Base-by-base conservation (phyloP, 331 rosid species). In the Acacia concinna region DNA sequence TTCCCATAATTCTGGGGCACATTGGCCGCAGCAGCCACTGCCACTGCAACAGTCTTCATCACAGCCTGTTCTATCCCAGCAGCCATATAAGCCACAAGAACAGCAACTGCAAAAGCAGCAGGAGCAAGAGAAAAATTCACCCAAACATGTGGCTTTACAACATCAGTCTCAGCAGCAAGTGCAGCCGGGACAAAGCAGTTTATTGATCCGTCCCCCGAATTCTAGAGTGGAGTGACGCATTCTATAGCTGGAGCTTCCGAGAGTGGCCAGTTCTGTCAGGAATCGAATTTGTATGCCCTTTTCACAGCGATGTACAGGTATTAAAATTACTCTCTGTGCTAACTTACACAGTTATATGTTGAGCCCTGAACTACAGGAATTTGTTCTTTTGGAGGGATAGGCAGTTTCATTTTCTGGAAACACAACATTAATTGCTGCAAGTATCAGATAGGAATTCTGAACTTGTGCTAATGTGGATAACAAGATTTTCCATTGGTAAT, bases 261-360 rank as follows among this genome's bases (percentile, higher is more conserved):
- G 51, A 86, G 77, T 81, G 65, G 82, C 82, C 14, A 63, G 86
- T 84, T 89, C 82, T 81, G 54, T 84, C 87, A 60, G 75, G 77
- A 71, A 85, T 88, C 86, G 85, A 75, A 74, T 81, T 84, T 28
- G 73, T 86, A 88, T 86, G 90, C 93, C 89, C 95, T 85, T 90
- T 84, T 78, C 73, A 84, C 88, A 87, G 90, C 91, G 81, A 79
- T 89, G 98, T 90, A 93, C 97, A 93, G 97, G 99, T 96, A 91
- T 56, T 81, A 83, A 60, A 69, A 52, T 80, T 14, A 2, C 56
- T 18, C 35, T 49, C 46, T 63, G 44, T 73, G 79, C 68, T 31
- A 21, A 23, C 73, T 63, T 59, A 66, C 77, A 46, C 49, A 76
- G 57, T 31, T 80, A 59, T 76, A 52, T n/a, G n/a, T 30, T 69